Conservation (phyloP, 345 rosid genomes). For the Populus tremula region DNA sequence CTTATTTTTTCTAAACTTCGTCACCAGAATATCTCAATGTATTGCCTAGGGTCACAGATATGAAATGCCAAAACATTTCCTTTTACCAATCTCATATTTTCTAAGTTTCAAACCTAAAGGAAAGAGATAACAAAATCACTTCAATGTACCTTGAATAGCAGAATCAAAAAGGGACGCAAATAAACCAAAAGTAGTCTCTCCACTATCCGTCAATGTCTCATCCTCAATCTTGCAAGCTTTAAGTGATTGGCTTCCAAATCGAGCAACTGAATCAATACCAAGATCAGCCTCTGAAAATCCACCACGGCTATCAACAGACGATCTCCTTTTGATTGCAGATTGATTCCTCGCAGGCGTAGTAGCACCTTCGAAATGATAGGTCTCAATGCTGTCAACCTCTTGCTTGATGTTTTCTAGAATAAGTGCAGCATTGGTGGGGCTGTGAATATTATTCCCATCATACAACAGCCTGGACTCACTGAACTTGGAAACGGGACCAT, state of each 20-base stretch:
- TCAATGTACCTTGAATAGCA: constrained; percentile 68
- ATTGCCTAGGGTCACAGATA: neutral
- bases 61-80: neutral
- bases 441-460: constrained; percentile 75
- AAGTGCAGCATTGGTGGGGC: constrained; percentile 87
- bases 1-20: neutral
- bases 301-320: constrained; percentile 38
- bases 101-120: neutral
- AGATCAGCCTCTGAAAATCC: constrained; percentile 35
- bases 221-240: constrained; percentile 87
- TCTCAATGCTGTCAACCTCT: constrained; percentile 62
- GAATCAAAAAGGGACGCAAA: constrained; percentile 92
- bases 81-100: neutral
- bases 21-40: neutral
- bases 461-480: constrained; percentile 63
- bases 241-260: constrained; percentile 54
- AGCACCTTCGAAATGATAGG: constrained; percentile 38
- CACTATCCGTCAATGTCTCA: constrained; percentile 59
- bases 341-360: constrained; percentile 35
- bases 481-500: constrained; percentile 44
- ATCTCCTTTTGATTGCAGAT: constrained; percentile 54
- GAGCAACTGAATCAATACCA: constrained; percentile 41
- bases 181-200: constrained; percentile 61
- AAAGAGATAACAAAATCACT: neutral
- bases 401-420: constrained; percentile 91